Evolutionary conservation across 805 yeast species (phyloP), one percentile per base, ranked within the genome.

Genomic region (Ogataea neopini): DNA sequence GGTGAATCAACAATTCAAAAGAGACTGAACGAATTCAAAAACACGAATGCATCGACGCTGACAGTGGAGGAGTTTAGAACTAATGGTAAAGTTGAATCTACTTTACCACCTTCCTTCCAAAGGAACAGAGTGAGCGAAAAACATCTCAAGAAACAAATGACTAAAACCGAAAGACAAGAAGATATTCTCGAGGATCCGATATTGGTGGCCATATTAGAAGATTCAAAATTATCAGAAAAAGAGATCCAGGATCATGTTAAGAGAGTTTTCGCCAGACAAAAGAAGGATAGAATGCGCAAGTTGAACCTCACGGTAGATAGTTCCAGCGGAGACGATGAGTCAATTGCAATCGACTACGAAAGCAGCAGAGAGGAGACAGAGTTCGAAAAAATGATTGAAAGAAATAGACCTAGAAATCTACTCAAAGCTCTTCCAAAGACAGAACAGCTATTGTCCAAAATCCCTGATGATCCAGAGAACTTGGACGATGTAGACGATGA

Each of bases 1-100:
- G 97, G 96, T 5, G 96, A 89, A 59, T 94, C 87, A 50, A 95
- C 99, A 1, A 75, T 94, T 40, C 98, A 94, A 63, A 79, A 88
- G 54, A 77, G 99, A 56, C 75, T 94, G 55, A 86, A 86, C 57
- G 99, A 94, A 69, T 94, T 94, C 63, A 84, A 81, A 54, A 74
- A 75, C 44, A 90, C 98, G 0, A 71, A 78, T 14, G 82, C 96
- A 0, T 96, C 89, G 1, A 69, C 71, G 8, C 67, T 92, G 51
- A 81, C 96, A 0, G 83, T 94, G 15, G 74, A 77, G 38, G 84
- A 81, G 37, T 92, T 94, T 61, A 75, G 98, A 57, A 52, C 46
- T 7, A 30, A 49, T 8, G 71, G 76, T 1, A 66, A 60, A 8
- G 66, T 75, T 36, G 61, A 75, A 54, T 62, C 72, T 9, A 75